These are phyloP conservation scores for Citrus maxima DNA, from an alignment of 345 rosid genomes.

Conservation along the genomic window DNA sequence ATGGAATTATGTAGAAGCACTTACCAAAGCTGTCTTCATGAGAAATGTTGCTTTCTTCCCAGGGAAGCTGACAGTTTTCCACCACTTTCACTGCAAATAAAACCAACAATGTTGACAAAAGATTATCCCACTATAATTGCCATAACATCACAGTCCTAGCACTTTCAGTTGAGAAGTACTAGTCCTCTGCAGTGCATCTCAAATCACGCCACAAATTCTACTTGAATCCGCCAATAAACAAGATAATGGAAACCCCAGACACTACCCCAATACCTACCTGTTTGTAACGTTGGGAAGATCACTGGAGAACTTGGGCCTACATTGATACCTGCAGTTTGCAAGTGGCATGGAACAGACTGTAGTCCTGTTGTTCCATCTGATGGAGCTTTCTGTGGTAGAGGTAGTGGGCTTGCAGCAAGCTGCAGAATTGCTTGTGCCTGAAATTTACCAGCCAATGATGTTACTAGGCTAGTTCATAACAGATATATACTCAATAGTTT, in stretches of 20 bases:
- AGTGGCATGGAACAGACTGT: slow-evolving; percentile 25
- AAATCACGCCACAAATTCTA: background rate
- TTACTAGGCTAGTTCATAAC: slow-evolving; percentile 3
- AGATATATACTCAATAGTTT: background rate
- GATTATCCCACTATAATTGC: slow-evolving; percentile 1
- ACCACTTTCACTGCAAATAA: slow-evolving; percentile 19
- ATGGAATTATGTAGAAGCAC: background rate
- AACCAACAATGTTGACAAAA: slow-evolving; percentile 10
- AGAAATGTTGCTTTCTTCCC: slow-evolving; percentile 17
- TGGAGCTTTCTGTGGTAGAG: slow-evolving; percentile 22
- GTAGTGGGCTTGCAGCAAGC: slow-evolving; percentile 33
- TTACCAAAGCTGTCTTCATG: slow-evolving; percentile 28
- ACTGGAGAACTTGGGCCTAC: slow-evolving; percentile 15
- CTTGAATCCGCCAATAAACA: background rate
- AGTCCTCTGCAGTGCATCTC: background rate
- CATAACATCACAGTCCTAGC: background rate
- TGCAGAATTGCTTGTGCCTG: slow-evolving; percentile 42
- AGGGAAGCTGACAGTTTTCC: slow-evolving; percentile 14
- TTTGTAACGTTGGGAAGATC: slow-evolving; percentile 19
- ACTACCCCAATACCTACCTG: slow-evolving; percentile 22
- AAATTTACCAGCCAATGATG: slow-evolving; percentile 11
- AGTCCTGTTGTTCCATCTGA: slow-evolving; percentile 17
- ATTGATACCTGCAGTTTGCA: slow-evolving; percentile 23
- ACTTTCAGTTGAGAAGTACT: background rate
- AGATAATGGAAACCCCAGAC: background rate